Evolutionary conservation across 345 rosid species (phyloP).

Genomic region (Syzygium oleosum): DNA sequence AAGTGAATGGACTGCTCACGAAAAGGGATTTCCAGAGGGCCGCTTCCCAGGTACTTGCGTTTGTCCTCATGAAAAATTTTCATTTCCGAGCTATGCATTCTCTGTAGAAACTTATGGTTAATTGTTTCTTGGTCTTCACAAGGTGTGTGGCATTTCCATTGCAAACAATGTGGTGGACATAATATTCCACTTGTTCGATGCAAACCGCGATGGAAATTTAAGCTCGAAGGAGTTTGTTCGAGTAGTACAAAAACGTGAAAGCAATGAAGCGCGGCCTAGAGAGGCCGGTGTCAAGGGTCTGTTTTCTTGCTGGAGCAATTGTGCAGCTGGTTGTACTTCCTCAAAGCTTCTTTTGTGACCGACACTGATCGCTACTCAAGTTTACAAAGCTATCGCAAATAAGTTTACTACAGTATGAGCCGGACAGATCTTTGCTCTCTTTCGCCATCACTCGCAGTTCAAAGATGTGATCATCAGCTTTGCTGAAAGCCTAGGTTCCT

Average conservation of each 20-base stretch:
- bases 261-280: slow-evolving; percentile 14
- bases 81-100: not conserved
- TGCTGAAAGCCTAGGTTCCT: not conserved
- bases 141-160: slow-evolving; percentile 51
- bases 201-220: slow-evolving; percentile 39
- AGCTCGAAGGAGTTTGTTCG: slow-evolving; percentile 50
- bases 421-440: not conserved
- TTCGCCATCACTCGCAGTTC: not conserved
- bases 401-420: not conserved
- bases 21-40: slow-evolving; percentile 64
- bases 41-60: slow-evolving; percentile 35
- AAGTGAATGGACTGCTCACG: slow-evolving; percentile 41
- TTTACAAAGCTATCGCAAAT: not conserved
- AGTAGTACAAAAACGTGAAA: slow-evolving; percentile 34
- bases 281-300: slow-evolving; percentile 22
- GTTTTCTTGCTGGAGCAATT: slow-evolving; percentile 26
- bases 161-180: slow-evolving; percentile 38
- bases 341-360: slow-evolving; percentile 4
- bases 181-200: slow-evolving; percentile 49
- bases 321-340: slow-evolving; percentile 16
- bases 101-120: too few species aligned
- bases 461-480: not conserved
- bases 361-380: not conserved
- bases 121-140: not conserved
- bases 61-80: not conserved